phyloP scores from a whole-genome alignment of 257 asterid species.

The Forsythia suspensa region DNA sequence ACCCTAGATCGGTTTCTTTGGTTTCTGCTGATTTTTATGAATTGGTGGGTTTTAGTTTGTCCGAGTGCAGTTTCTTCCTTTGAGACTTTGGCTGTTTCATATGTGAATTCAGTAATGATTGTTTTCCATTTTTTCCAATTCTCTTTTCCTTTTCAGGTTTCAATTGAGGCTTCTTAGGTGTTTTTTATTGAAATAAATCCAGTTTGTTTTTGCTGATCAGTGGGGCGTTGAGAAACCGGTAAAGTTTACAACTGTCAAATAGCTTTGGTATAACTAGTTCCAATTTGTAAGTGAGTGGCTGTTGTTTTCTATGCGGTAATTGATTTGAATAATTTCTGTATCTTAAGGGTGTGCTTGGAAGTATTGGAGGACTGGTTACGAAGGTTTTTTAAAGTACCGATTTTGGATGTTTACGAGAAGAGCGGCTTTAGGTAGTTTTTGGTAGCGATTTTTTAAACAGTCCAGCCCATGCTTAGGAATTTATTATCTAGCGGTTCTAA shows the following conservation, averaged over 20 bases:
- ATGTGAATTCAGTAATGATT: neutral
- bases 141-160: constrained; percentile 9
- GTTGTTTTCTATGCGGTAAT: no score
- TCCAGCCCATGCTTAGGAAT: no score
- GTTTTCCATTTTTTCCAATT: constrained; percentile 13
- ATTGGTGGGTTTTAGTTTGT: constrained; percentile 5
- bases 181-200: neutral
- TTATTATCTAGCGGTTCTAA: no score
- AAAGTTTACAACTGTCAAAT: neutral
- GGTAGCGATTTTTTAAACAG: no score
- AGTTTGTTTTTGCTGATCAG: neutral
- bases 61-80: constrained; percentile 10
- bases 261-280: neutral
- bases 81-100: neutral
- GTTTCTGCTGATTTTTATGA: neutral
- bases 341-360: neutral
- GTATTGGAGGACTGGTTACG: no score
- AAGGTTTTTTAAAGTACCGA: no score
- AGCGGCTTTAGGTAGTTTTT: no score
- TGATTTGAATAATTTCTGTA: neutral
- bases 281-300: no score
- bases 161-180: neutral
- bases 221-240: constrained; percentile 7
- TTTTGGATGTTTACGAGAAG: no score
- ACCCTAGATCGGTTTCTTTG: constrained; percentile 17